These are phyloP conservation scores for Lentinus polychrous DNA, from an alignment of 1,284 basidiomycete genomes.

Conservation along the genomic window DNA sequence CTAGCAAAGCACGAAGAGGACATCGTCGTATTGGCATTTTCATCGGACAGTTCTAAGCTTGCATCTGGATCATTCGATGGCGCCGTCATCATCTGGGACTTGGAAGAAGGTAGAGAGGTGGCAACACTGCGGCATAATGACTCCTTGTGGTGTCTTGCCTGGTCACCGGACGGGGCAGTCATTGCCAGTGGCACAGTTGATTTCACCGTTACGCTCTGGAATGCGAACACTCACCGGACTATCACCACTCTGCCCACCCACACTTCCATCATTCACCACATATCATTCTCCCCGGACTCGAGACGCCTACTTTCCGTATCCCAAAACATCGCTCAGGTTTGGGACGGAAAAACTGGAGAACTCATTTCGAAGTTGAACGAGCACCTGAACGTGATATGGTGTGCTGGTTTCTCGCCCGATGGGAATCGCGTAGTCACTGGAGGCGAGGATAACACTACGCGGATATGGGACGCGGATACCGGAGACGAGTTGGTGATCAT, in stretches of 20 bases:
- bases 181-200: constrained; percentile 20
- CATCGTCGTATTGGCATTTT: constrained; percentile 17
- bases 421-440: constrained; percentile 18
- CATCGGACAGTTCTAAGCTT: constrained; percentile 15
- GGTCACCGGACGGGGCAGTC: constrained; percentile 16
- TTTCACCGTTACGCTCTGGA: constrained; percentile 18
- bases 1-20: constrained; percentile 12
- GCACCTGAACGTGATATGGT: constrained; percentile 18
- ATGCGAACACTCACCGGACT: constrained; percentile 10
- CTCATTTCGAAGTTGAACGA: constrained; percentile 11
- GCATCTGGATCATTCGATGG: constrained; percentile 15
- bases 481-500: constrained; percentile 13
- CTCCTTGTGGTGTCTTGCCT: constrained; percentile 15
- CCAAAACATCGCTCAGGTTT: constrained; percentile 8
- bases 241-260: neutral
- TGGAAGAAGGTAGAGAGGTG: constrained; percentile 1
- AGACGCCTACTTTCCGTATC: neutral
- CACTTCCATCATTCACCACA: neutral
- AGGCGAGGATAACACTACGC: constrained; percentile 18
- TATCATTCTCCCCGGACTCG: neutral
- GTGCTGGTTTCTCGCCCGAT: constrained; percentile 20
- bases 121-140: constrained; percentile 10
- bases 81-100: constrained; percentile 16
- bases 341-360: constrained; percentile 16
- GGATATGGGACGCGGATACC: constrained; percentile 17